Conservation (phyloP, 2,329 filamentous ascomycete species). For the Alternaria burnsii region DNA sequence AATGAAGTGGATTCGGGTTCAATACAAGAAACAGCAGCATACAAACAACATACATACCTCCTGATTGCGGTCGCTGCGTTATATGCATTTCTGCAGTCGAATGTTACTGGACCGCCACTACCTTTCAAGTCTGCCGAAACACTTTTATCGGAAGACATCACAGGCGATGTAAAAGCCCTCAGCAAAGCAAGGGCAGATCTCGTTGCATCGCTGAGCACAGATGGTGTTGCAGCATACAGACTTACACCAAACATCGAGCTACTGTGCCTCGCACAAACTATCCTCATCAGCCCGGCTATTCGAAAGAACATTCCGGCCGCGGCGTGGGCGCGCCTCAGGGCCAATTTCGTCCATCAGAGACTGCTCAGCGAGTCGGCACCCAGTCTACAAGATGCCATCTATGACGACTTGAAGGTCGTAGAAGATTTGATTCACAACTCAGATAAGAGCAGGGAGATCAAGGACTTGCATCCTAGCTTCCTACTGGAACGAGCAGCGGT, state of each 20-base stretch:
- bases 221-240: conserved; percentile 86
- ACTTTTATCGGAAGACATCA: conserved; percentile 60
- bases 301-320: conserved; percentile 56
- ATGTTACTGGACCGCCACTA: conserved; percentile 87
- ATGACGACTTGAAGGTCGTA: conserved; percentile 66
- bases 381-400: conserved; percentile 67
- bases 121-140: conserved; percentile 61
- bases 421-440: conserved; percentile 53
- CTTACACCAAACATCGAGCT: conserved; percentile 85
- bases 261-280: conserved; percentile 75
- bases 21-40: conserved; percentile 45
- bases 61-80: conserved; percentile 74
- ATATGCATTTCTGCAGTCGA: conserved; percentile 83
- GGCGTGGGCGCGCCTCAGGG: conserved; percentile 72
- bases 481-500: conserved; percentile 83
- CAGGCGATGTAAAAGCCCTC: conserved; percentile 45
- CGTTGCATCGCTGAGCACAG: conserved; percentile 74
- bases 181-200: conserved; percentile 62
- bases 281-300: conserved; percentile 61
- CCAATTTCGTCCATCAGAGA: conserved; percentile 77
- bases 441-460: conserved; percentile 26
- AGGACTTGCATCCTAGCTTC: conserved; percentile 65
- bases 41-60: conserved; percentile 55
- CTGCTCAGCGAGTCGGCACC: conserved; percentile 70
- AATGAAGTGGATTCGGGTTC: conserved; percentile 35